phyloP scores from a whole-genome alignment of 2,329 filamentous ascomycete species.

The Monilinia laxa region DNA sequence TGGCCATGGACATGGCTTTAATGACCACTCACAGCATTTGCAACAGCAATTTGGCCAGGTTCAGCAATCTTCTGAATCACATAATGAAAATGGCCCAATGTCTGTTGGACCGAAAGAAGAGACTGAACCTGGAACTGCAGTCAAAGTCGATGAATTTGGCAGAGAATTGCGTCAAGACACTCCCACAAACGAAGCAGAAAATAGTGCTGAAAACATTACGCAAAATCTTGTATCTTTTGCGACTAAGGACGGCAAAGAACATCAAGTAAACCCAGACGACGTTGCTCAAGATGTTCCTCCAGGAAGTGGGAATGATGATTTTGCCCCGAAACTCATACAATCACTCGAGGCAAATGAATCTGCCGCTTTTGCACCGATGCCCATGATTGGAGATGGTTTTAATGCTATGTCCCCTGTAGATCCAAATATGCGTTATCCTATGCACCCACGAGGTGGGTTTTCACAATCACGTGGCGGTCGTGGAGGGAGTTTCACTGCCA shows the following conservation, averaged over 20 bases:
- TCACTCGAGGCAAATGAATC: conserved; percentile 38
- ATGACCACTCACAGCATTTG: conserved; percentile 38
- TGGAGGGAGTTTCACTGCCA: conserved; percentile 44
- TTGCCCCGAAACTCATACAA: conserved; percentile 38
- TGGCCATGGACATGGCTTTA: conserved; percentile 36
- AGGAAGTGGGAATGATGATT: conserved; percentile 25
- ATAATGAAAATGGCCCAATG: conserved; percentile 37
- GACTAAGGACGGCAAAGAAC: conserved; percentile 22
- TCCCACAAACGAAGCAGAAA: conserved; percentile 21
- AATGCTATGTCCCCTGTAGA: conserved; percentile 27
- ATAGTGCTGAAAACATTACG: conserved; percentile 9
- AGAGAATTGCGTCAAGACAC: conserved; percentile 40
- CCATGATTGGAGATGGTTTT: conserved; percentile 47
- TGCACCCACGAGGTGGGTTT: conserved; percentile 39
- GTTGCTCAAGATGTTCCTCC: conserved; percentile 23
- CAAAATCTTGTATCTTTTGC: conserved; percentile 21
- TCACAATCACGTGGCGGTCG: conserved; percentile 40
- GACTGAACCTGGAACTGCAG: conserved; percentile 24
- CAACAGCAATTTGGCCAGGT: conserved; percentile 35
- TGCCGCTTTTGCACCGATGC: conserved; percentile 53
- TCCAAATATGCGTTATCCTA: conserved; percentile 25
- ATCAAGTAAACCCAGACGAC: conserved; percentile 28
- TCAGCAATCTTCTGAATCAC: conserved; percentile 34
- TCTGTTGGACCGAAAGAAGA: conserved; percentile 39
- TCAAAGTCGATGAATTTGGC: conserved; percentile 42